Conservation (phyloP, 495 filamentous ascomycete genomes). For the Penicillium salamii region DNA sequence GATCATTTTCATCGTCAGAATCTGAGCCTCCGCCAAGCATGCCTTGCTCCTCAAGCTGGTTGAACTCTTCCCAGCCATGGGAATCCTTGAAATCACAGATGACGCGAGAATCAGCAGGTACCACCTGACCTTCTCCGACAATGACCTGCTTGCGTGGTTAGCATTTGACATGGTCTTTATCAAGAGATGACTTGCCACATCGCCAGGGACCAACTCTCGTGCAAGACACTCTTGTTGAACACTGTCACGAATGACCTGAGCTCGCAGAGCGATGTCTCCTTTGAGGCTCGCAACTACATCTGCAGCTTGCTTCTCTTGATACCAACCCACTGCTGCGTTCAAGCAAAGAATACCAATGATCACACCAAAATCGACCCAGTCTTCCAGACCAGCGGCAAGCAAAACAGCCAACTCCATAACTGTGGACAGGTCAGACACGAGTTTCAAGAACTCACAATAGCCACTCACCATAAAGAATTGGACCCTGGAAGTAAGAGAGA, state of each 20-base stretch:
- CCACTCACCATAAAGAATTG: conserved; percentile 74
- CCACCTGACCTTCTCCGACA: conserved; percentile 68
- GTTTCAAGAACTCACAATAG: background rate
- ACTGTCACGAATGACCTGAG: conserved; percentile 64
- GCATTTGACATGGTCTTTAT: background rate
- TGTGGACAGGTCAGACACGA: conserved; percentile 33
- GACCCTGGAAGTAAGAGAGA: conserved; percentile 69
- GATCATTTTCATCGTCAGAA: conserved; percentile 39
- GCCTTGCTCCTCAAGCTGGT: conserved; percentile 50
- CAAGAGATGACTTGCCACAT: conserved; percentile 58
- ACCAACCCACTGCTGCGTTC: conserved; percentile 76
- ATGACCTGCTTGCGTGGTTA: conserved; percentile 42
- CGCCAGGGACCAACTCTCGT: conserved; percentile 73
- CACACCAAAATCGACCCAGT: conserved; percentile 82
- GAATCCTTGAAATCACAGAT: conserved; percentile 70
- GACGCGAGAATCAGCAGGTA: conserved; percentile 67
- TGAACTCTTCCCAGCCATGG: conserved; percentile 62
- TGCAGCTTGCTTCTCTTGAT: conserved; percentile 80
- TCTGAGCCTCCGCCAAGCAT: conserved; percentile 56
- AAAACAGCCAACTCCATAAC: conserved; percentile 81
- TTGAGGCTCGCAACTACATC: conserved; percentile 78
- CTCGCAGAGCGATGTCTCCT: conserved; percentile 77
- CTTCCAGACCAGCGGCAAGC: conserved; percentile 67
- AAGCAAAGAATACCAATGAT: conserved; percentile 76
- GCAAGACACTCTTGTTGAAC: conserved; percentile 65